Base-by-base conservation (phyloP, 768 basidiomycete genomes). In the Mycena haematopus region DNA sequence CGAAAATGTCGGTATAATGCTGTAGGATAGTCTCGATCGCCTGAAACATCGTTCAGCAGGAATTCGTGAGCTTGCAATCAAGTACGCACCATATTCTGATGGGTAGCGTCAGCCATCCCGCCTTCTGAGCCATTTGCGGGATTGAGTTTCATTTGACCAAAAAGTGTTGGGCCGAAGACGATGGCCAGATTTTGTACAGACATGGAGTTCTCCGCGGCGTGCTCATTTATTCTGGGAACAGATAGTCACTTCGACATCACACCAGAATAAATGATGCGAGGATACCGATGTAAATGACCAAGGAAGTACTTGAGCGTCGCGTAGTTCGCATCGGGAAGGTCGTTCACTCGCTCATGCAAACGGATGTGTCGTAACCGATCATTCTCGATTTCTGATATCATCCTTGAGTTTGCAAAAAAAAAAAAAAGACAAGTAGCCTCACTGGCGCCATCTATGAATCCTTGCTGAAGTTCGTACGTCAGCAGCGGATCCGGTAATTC, bases 251-350 rank as follows among this genome's bases (percentile, higher is more conserved):
- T 52, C 21, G 36, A 25, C 6, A 14, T 49, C 33, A 11, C 47
- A 17, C 40, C 19, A 42, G n/a, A 52, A 19, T 31, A 21, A 29
- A 10, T 45, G 45, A 61, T 59, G 31, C 21, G 50, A 31, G 6
- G 75, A 59, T 68, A 96, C 96, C 84, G 87, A 77, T 98, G 84
- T 64, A 99, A 79, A 77, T 99, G 97, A 14, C 93, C 95, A 81
- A 99, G 82, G 75, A 99, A 91, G 75, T 85, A 97, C 73, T 99
- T 98, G 53, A 99, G 81, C 1, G 96, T 96, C 1, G 97, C 93
- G 71, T 99, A 99, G 75, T 99, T 98, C n/a, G 97, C 86, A 77
- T 99, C 97, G 14, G 97, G 96, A 56, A 99, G 83, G 67, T 98
- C 96, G 70, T 99, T 99, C 49, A 99, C 95, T 49, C 95, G 88